Evolutionary conservation across 257 asterid genomes (phyloP).

Genomic region (Paulownia fortunei): DNA sequence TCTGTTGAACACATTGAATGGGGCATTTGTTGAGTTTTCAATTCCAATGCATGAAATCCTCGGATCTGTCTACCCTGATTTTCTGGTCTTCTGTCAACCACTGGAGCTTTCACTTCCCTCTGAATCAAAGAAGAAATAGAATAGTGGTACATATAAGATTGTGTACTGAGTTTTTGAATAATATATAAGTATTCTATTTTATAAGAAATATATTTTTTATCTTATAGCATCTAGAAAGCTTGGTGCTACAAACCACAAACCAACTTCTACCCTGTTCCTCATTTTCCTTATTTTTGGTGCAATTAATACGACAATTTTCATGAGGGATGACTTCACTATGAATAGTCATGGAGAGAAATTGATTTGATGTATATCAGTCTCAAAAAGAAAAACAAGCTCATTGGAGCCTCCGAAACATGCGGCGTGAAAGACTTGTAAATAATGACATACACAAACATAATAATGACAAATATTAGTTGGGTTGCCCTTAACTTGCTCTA

Average conservation of each 20-base stretch:
- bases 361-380: not conserved
- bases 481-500: not conserved
- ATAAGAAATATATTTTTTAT: no score
- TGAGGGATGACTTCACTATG: not conserved
- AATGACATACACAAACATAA: slow-evolving; percentile 10
- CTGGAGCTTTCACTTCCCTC: slow-evolving; percentile 14
- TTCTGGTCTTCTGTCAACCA: slow-evolving; percentile 24
- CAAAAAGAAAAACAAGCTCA: not conserved
- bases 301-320: not conserved
- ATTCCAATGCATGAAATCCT: slow-evolving; percentile 32
- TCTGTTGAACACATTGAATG: not conserved
- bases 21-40: slow-evolving; percentile 15
- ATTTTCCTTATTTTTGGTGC: not conserved
- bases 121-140: not conserved
- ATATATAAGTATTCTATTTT: no score
- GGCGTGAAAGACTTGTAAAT: slow-evolving; percentile 41
- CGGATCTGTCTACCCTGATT: slow-evolving; percentile 15
- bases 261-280: no score
- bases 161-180: no score
- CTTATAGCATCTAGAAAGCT: no score
- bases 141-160: no score
- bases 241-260: no score
- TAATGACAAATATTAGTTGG: slow-evolving; percentile 21
- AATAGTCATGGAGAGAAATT: not conserved
- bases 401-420: slow-evolving; percentile 44